Conservation (phyloP, 495 filamentous ascomycete genomes). For the Trichocladium uniseriatum region DNA sequence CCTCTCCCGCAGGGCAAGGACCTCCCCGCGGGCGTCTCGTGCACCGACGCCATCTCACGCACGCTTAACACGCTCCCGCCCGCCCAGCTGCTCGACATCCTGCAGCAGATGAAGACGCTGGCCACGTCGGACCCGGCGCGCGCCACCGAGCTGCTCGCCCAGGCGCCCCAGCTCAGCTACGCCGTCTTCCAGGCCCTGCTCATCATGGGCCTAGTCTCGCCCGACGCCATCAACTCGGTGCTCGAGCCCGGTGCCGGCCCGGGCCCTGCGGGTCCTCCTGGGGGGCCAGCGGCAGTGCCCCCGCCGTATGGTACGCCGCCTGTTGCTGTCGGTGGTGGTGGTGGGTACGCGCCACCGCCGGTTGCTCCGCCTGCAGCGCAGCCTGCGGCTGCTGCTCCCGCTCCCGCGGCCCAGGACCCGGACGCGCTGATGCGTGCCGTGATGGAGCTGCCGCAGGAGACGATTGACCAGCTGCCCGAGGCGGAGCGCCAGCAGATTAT, state of each 20-base stretch:
- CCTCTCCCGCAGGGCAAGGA: conserved; percentile 78
- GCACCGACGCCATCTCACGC: conserved; percentile 81
- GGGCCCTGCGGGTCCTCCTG: conserved; percentile 18
- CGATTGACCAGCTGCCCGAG: conserved; percentile 66
- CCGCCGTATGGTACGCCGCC: conserved; percentile 11
- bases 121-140: conserved; percentile 70
- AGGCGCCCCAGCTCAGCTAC: conserved; percentile 89
- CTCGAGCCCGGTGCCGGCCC: conserved; percentile 28
- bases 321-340: conserved; percentile 30
- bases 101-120: conserved; percentile 88
- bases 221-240: conserved; percentile 41
- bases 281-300: conserved; percentile 3
- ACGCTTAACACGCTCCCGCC: conserved; percentile 79
- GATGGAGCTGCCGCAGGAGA: conserved; percentile 60
- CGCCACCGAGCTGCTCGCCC: conserved; percentile 76
- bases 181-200: conserved; percentile 94
- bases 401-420: conserved; percentile 43
- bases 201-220: conserved; percentile 83
- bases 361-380: conserved; percentile 28
- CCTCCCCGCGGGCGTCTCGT: conserved; percentile 67
- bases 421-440: conserved; percentile 67
- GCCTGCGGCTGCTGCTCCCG: conserved; percentile 28
- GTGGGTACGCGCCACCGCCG: conserved; percentile 10
- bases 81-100: conserved; percentile 84
- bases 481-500: conserved; percentile 68